Evolutionary conservation across 164 flowering plant species (phyloP), one percentile per base, ranked within the genome.

Genomic region (Vitis labrusca): DNA sequence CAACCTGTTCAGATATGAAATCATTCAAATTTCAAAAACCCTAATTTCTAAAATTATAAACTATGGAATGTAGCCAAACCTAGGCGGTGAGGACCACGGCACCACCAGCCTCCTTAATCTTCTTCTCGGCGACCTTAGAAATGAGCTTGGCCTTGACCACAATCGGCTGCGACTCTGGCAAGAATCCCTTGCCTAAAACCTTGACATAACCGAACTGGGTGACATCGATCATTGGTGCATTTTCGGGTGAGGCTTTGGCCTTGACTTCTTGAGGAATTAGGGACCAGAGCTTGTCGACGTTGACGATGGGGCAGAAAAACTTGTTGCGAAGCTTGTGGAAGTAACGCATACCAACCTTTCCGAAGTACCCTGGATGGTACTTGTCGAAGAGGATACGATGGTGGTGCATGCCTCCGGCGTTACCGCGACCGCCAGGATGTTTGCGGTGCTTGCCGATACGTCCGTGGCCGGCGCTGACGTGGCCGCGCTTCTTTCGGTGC

Each of bases 351-450:
- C 94, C 92, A 8, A 89, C 92, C 67, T 90, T 90, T 1, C 91
- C 94, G 71, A 90, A 90, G 73, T 88, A 88, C 0, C 94, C 91
- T 0, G 92, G 94, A 73, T 90, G 94, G 78, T 86, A 90, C 85
- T 90, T 90, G 83, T 90, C 92, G 83, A 90, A 90, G 67, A 90
- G 85, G 77, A 90, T 90, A 0, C 92, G 79, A 79, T 89, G 94
- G 83, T 88, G 90, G 83, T 86, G 91, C 90, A 89, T 75, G 1
- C 93, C 93, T 64, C 94, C 91, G 65, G 94, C 90, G 78, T 88
- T 89, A 37, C 94, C 91, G 5, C 94, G 84, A 13, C 94, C 92
- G 23, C 92, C 94, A 3, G 92, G 94, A 69, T 89, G 94, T 85
- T 89, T 89, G 1, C 94, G 68, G 86, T 89, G 94, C 81, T 89